These are phyloP conservation scores for Leccinum boreale DNA, from an alignment of 768 basidiomycete genomes.

Conservation along the genomic window DNA sequence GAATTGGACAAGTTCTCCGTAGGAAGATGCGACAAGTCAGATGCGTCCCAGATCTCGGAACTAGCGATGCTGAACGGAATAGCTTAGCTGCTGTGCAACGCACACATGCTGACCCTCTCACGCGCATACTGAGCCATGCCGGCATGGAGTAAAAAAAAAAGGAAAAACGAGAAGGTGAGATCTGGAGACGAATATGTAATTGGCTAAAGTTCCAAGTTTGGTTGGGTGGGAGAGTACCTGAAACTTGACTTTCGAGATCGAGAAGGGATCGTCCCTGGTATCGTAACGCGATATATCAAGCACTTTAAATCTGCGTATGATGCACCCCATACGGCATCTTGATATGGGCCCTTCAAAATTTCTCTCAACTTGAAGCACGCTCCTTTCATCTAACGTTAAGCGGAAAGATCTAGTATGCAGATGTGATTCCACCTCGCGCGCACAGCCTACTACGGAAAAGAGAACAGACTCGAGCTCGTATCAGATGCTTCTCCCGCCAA, in stretches of 20 bases:
- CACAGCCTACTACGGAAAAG: conserved; percentile 24
- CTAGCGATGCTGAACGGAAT: conserved; percentile 11
- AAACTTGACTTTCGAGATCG: conserved; percentile 35
- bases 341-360: conserved; percentile 28
- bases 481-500: conserved; percentile 8
- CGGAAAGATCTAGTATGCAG: conserved; percentile 34
- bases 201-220: conserved; percentile 26
- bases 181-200: conserved; percentile 19
- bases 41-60: conserved; percentile 21
- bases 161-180: conserved; percentile 13
- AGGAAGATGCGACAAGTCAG: conserved; percentile 15
- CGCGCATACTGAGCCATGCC: conserved; percentile 21
- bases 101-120: conserved; percentile 12
- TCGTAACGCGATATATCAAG: conserved; percentile 35
- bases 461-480: conserved; percentile 4
- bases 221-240: conserved; percentile 33
- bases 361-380: conserved; percentile 26
- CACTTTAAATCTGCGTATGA: conserved; percentile 33
- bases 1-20: conserved; percentile 25
- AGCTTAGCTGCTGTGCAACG: conserved; percentile 13
- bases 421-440: conserved; percentile 28
- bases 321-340: conserved; percentile 33
- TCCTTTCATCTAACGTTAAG: conserved; percentile 36
- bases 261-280: conserved; percentile 37
- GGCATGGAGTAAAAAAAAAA: conserved; percentile 18